Percentiles rank a stretch among this genome's conserved stretches.
Evolutionary conservation across 2,329 filamentous ascomycete genomes (phyloP).

Genomic region (Xylariaceae sp.): DNA sequence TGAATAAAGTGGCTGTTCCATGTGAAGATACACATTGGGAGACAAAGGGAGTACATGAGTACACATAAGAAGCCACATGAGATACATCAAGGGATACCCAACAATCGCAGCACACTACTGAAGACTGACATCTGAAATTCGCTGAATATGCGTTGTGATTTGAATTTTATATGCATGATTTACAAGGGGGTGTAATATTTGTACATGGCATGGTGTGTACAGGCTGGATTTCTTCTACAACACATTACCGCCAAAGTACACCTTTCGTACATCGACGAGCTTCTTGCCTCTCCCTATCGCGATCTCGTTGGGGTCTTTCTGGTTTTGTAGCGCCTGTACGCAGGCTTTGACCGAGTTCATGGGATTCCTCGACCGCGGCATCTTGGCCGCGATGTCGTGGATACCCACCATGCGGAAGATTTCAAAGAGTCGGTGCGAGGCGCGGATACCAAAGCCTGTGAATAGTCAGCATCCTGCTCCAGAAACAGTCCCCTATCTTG

Average conservation of each 20-base stretch:
- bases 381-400: conserved; percentile 76
- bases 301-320: conserved; percentile 84
- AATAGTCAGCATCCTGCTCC: neutral
- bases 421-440: conserved; percentile 88
- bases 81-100: no score
- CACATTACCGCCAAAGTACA: conserved; percentile 72
- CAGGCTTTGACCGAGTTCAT: conserved; percentile 98
- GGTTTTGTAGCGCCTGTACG: conserved; percentile 75
- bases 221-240: neutral
- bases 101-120: no score
- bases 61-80: no score
- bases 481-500: no score
- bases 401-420: conserved; percentile 87
- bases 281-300: conserved; percentile 89
- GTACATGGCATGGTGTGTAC: no score
- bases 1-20: no score
- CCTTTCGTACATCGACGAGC: conserved; percentile 91
- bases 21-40: no score
- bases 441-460: conserved; percentile 87
- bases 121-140: no score
- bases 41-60: no score
- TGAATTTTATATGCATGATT: no score
- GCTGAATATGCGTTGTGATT: no score
- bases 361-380: conserved; percentile 83
- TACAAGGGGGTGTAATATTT: no score